Evolutionary conservation across 257 asterid genomes (phyloP), one percentile per base, ranked within the genome.

Genomic region (Avicennia marina): DNA sequence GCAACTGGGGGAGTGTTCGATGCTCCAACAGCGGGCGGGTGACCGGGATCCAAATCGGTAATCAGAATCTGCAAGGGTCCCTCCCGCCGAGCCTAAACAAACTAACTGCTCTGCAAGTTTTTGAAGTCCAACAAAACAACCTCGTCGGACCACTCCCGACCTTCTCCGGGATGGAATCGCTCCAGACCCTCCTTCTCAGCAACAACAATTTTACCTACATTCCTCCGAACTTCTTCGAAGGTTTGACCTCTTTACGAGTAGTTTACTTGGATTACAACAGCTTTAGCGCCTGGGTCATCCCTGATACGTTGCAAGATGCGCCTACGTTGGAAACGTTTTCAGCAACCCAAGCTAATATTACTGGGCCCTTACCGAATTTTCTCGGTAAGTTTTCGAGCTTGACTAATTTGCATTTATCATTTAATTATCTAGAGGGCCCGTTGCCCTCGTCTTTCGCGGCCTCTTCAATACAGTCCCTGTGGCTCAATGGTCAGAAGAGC

Each of bases 171-270:
- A 44, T 85, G 62, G 49, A 11, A 31, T 65, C 80, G 36, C 77
- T 90, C 47, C 74, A 64, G 57, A 13, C 60, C 11, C 7, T 86
- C 24, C 56, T 79, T 0, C 62, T 84, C 63, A 71, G 10, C 63
- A 38, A 71, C 72, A 90, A 87, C 78, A 68, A 48, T 20, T 90
- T 90, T 65, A 56, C 86, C 25, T 75, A 60, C 4, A 77, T 87
- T 17, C 89, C 98, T 0, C 26, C 76, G 38, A 91, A 84, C 70
- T 87, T 90, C 73, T 90, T 90, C 72, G 20, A 76, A 21, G 96
- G 95, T 60, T 63, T 82, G 95, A 70, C 54, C 45, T 66, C 90
- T 2, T 65, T 90, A 59, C 67, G 57, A 12, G 34, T 4, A 20
- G 89, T 82, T 51, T 41, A 9, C 26, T 48, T 90, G 65, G 98